These are phyloP conservation scores for Scutellospora calospora DNA, from an alignment of 371 early-diverging fungal species.

Conservation along the genomic window DNA sequence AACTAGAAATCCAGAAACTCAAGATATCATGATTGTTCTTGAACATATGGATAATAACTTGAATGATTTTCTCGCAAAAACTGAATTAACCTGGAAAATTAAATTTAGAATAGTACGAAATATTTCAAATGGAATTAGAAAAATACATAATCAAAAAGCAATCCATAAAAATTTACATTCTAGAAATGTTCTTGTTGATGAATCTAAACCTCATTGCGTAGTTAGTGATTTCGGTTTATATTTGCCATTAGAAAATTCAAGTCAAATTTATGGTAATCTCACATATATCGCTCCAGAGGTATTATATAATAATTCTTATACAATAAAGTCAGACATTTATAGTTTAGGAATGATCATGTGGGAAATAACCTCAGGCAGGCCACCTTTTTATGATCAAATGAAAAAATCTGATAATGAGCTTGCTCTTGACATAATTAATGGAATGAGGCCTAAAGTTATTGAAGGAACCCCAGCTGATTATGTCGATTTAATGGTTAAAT, in stretches of 20 bases:
- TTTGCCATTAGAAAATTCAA: neutral
- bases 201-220: neutral
- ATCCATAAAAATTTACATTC: constrained; percentile 6
- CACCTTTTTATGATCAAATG: constrained; percentile 9
- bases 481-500: constrained; percentile 15
- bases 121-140: neutral
- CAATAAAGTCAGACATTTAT: constrained; percentile 1
- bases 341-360: constrained; percentile 35
- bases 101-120: neutral
- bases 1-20: too few species aligned
- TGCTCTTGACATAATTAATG: constrained; percentile 5
- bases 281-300: constrained; percentile 29
- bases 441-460: neutral
- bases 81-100: too few species aligned
- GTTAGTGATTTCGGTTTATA: neutral
- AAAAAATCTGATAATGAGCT: neutral
- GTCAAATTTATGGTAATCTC: neutral
- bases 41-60: too few species aligned
- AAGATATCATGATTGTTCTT: too few species aligned
- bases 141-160: constrained; percentile 9
- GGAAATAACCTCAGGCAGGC: neutral
- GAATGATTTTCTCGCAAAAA: too few species aligned
- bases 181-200: neutral
- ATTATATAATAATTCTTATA: neutral
- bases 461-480: neutral